Conservation (phyloP, 768 basidiomycete species). For the Lactifluus subvellereus region DNA sequence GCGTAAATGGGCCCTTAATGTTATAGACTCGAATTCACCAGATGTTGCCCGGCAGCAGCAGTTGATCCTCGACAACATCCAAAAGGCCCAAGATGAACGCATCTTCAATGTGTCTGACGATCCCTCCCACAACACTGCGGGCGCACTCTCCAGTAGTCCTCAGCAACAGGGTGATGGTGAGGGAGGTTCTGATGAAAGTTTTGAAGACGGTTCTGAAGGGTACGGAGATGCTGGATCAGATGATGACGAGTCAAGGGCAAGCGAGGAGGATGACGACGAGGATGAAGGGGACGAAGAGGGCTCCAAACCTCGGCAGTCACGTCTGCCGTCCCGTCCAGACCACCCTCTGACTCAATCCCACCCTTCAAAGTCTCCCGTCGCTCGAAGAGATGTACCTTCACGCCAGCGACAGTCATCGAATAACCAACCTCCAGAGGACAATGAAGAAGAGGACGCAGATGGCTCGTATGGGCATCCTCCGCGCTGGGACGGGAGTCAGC, state of each 20-base stretch:
- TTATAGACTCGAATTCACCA: slow-evolving; percentile 18
- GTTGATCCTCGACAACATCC: slow-evolving; percentile 22
- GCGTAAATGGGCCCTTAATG: slow-evolving; percentile 21
- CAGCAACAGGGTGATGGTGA: slow-evolving; percentile 3
- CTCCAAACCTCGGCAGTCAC: slow-evolving; percentile 8
- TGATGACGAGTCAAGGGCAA: background rate
- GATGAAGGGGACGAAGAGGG: slow-evolving; percentile 6
- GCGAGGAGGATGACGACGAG: slow-evolving; percentile 5
- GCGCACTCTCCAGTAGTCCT: slow-evolving; percentile 4
- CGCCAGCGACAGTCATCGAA: slow-evolving; percentile 14
- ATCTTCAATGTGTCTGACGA: background rate
- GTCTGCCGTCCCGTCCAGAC: slow-evolving; percentile 6
- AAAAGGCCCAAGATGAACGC: slow-evolving; percentile 8
- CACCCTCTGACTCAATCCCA: background rate
- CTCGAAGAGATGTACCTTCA: slow-evolving; percentile 7
- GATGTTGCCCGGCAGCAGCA: slow-evolving; percentile 24
- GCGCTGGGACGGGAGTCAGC: background rate
- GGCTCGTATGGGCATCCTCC: background rate
- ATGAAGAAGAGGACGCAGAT: slow-evolving; percentile 5
- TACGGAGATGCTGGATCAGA: slow-evolving; percentile 1
- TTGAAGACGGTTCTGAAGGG: background rate
- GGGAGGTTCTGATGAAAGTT: background rate
- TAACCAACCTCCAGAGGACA: background rate
- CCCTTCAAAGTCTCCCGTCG: slow-evolving; percentile 11
- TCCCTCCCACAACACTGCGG: background rate